Base-by-base conservation (phyloP, 139 green algal genomes). In the Haematococcus sp. region DNA sequence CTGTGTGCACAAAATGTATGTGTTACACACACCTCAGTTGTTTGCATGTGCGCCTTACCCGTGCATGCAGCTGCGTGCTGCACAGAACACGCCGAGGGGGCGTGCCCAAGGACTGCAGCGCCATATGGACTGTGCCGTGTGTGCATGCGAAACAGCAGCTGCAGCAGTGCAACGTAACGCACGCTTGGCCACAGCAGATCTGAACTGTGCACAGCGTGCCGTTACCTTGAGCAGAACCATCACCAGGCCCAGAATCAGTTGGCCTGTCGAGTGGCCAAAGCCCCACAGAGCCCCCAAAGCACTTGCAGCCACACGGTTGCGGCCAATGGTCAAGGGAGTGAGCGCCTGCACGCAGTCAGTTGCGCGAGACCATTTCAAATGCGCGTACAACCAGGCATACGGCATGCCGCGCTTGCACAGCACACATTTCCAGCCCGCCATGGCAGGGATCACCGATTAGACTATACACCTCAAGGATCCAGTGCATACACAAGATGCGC, bases 201-300 rank as follows among this genome's bases (percentile, higher is more conserved):
- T 49, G 16, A 11, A 22, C 22, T 56, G 35, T 64, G 19, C 56
- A 64, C 9, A 32, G 56, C 7, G 60, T 27, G 27, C 63, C 33
- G 13, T 44, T 49, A 93, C 87, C 81, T 93, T 93, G 43, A 97
- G 83, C 59, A 98, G 52, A 1, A 97, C 79, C 83, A 98, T 96
- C 1, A 93, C 73, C 68, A 97, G 76, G 0, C 96, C 95, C 66
- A 99, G 89, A n/a, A 99, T 88, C 15, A 99, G 84, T 81, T 99
- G 96, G 3, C 96, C 96, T 5, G 90, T 96, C 69, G 93, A 95
- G 82, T 99, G 96, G 19, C 96, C 95, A 77, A 95, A 94, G 9
- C 96, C 95, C 96, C 96, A 99, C 30, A 99, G 89, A 19, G 92
- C 92, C n/a, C 95, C 95, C 63, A 99, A 81, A 30, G 91, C 74